Base-by-base conservation (phyloP, 768 basidiomycete genomes). In the Amanita jacksonii region DNA sequence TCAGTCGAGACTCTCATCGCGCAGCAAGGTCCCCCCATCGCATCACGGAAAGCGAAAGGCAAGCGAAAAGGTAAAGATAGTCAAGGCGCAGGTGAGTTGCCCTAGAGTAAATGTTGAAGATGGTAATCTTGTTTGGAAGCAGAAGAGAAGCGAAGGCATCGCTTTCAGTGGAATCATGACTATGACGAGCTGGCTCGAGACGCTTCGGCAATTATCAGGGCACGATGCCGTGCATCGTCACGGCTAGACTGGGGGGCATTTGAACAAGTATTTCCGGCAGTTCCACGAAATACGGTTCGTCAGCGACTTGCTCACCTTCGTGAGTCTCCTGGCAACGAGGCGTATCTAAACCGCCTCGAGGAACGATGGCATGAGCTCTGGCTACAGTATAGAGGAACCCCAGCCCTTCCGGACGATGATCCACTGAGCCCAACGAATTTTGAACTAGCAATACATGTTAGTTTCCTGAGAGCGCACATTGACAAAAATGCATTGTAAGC, bases 171-270 rank as follows among this genome's bases (percentile, higher is more conserved):
- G 91, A 87, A 76, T 43, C 62, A 73, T 31, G 87, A 93, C 39
- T 89, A 81, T 45, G 91, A 97, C 45, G 94, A 98, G 48, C 73
- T 92, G 30, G 81, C 84, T 19, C 76, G 84, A 43, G 94, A 98
- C 55, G 82, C 83, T 0, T 81, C 79, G 36, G 83, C 77, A 8
- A 81, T 98, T 50, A 76, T 97, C 46, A 76, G 76, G 52, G 83
- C 82, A 27, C 82, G 93, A 12, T 85, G 83, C 54, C 74, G 85
- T 30, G 57, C 65, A 46, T 59, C 69, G 12, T 63, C 73, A 25
- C 73, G 77, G 45, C 66, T 85, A 40, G 81, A 87, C 51, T 82
- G 82, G 70, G 70, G 67, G 12, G 83, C 83, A 6, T 70, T 89
- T 40, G 77, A 79, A 46, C 81, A 86, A 55, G 76, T 90, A 7